A percentile compares a stretch with the other conserved stretches of the same genome.
Conservation (phyloP, 2,329 filamentous ascomycete species). For the Exophiala xenobiotica region DNA sequence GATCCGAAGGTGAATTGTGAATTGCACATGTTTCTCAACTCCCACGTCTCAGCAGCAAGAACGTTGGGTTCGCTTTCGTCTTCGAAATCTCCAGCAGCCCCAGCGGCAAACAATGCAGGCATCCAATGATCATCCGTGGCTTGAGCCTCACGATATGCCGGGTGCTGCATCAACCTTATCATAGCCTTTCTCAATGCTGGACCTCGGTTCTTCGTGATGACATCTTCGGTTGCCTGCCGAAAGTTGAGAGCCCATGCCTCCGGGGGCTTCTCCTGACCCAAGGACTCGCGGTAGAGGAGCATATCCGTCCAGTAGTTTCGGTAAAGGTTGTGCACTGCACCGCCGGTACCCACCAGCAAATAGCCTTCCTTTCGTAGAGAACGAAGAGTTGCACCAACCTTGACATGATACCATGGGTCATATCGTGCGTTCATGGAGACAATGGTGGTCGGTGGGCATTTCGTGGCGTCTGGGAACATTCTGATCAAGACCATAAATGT, state of each 20-base stretch:
- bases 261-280: slow-evolving; percentile 59
- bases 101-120: slow-evolving; percentile 63
- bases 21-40: slow-evolving; percentile 63
- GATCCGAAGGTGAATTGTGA: slow-evolving; percentile 57
- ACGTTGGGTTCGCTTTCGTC: slow-evolving; percentile 45
- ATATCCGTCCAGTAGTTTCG: slow-evolving; percentile 66
- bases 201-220: slow-evolving; percentile 55
- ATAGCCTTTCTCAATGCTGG: slow-evolving; percentile 56
- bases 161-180: slow-evolving; percentile 67
- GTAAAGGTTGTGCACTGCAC: slow-evolving; percentile 67
- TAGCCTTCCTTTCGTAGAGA: slow-evolving; percentile 55
- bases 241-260: slow-evolving; percentile 64
- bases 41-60: slow-evolving; percentile 63
- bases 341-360: slow-evolving; percentile 61
- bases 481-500: slow-evolving; percentile 2
- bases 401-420: slow-evolving; percentile 57
- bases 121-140: slow-evolving; percentile 71
- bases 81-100: slow-evolving; percentile 51
- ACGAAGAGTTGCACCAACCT: slow-evolving; percentile 58
- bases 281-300: slow-evolving; percentile 62
- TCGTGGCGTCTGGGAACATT: slow-evolving; percentile 33
- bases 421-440: slow-evolving; percentile 56
- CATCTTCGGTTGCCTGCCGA: slow-evolving; percentile 63
- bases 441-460: slow-evolving; percentile 66
- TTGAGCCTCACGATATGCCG: slow-evolving; percentile 64